Evolutionary conservation across 352 stramenopile species (phyloP).

Genomic region (Hyaloperonospora brassicae): DNA sequence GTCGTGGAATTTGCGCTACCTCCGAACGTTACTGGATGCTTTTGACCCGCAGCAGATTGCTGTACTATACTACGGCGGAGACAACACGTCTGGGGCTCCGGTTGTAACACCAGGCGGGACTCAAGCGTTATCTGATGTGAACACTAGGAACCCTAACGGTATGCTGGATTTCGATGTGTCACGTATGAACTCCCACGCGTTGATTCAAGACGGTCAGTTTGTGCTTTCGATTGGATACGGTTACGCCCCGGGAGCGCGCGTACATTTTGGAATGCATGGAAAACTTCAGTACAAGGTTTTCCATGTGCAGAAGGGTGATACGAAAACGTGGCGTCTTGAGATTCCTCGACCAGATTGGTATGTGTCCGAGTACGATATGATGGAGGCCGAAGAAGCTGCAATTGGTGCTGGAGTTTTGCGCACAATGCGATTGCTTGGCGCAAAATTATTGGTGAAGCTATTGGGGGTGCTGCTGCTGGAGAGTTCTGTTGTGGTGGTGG

Average conservation of each 20-base stretch:
- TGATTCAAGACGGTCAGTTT: slow-evolving; percentile 58
- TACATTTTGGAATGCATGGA: slow-evolving; percentile 19
- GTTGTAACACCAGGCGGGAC: slow-evolving; percentile 24
- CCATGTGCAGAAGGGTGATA: slow-evolving; percentile 41
- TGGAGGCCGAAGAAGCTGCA: slow-evolving; percentile 37
- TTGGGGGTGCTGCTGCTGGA: slow-evolving; percentile 64
- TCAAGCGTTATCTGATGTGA: slow-evolving; percentile 11
- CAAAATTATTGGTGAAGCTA: slow-evolving; percentile 66
- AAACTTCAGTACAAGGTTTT: slow-evolving; percentile 68
- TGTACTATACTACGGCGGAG: slow-evolving; percentile 46
- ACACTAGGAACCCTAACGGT: slow-evolving; percentile 27
- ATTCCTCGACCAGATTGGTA: slow-evolving; percentile 74
- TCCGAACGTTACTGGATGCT: slow-evolving; percentile 60
- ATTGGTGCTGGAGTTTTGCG: slow-evolving; percentile 38
- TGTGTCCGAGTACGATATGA: slow-evolving; percentile 47
- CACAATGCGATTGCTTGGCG: slow-evolving; percentile 52
- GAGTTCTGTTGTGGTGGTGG: slow-evolving; percentile 64
- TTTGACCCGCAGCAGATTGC: slow-evolving; percentile 79
- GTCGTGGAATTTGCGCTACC: slow-evolving; percentile 57
- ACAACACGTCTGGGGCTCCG: slow-evolving; percentile 17
- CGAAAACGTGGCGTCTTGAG: slow-evolving; percentile 47
- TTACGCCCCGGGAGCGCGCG: slow-evolving; percentile 19
- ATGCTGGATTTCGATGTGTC: slow-evolving; percentile 75
- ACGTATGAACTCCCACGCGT: slow-evolving; percentile 63
- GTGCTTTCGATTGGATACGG: slow-evolving; percentile 66